A percentile compares a stretch with the other conserved stretches of the same genome.
Conservation (phyloP, 2,329 filamentous ascomycete genomes). For the Fusarium sororula region DNA sequence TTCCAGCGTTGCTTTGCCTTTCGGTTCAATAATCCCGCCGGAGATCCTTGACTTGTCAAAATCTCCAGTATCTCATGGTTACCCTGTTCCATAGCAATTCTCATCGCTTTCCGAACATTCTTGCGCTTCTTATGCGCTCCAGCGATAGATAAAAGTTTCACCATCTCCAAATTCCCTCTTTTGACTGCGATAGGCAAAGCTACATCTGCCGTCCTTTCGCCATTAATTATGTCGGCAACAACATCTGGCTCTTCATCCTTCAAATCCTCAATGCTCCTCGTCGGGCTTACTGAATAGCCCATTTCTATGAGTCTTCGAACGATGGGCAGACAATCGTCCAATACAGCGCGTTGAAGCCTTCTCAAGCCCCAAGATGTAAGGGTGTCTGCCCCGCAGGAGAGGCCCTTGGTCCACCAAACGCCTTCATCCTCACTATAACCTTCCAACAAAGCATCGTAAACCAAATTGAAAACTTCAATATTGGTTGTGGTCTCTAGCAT, state of each 20-base stretch:
- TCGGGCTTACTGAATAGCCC: not conserved
- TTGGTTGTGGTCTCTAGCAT: not conserved
- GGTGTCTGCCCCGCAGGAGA: not conserved
- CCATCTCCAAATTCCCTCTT: not conserved
- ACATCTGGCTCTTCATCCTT: not conserved
- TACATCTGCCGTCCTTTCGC: not conserved
- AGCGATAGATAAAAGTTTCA: not conserved
- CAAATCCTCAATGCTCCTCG: not conserved
- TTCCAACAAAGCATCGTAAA: not conserved
- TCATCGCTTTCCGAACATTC: not conserved
- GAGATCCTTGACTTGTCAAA: not conserved
- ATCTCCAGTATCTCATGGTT: not conserved
- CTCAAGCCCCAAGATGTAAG: not conserved
- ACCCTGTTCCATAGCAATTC: not conserved
- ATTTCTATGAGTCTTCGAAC: not conserved
- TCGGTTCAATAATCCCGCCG: not conserved
- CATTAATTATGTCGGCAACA: not conserved
- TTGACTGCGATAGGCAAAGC: not conserved
- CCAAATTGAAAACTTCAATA: not conserved
- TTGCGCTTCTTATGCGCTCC: not conserved
- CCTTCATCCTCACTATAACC: not conserved
- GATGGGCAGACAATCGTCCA: not conserved
- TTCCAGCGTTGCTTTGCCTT: not conserved
- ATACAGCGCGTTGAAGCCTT: not conserved
- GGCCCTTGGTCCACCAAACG: not conserved